Percentiles rank a stretch among this genome's conserved stretches.
These are phyloP conservation scores for Vaccinium macrocarpon DNA, from an alignment of 148 eudicot species.

Conservation along the genomic window DNA sequence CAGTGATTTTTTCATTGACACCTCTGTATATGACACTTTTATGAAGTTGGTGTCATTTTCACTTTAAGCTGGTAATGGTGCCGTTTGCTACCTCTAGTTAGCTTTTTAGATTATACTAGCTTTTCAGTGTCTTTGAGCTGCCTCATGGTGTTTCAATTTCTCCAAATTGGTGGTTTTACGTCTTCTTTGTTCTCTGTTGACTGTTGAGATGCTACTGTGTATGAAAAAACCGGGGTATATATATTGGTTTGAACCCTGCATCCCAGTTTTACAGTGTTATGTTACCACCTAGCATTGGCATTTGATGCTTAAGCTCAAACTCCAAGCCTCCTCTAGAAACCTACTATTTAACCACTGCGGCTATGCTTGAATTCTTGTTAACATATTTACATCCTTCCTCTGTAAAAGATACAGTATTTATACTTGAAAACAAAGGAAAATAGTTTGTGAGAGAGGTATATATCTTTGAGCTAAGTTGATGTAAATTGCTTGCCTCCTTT, in stretches of 20 bases:
- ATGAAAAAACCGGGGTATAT: not conserved
- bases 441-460: not conserved
- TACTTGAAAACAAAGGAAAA: not conserved
- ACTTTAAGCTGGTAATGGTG: not conserved
- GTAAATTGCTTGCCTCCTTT: not conserved
- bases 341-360: not conserved
- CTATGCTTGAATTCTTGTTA: not conserved
- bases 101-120: too few species aligned
- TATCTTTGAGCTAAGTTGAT: not conserved
- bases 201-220: not conserved
- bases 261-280: not conserved
- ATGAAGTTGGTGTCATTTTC: not conserved
- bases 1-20: not conserved
- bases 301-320: not conserved
- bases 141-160: not conserved
- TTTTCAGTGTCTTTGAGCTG: not conserved
- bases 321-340: not conserved
- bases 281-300: not conserved
- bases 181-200: not conserved
- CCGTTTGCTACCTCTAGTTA: too few species aligned
- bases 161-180: not conserved
- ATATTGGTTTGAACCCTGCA: not conserved
- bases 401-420: not conserved
- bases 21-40: not conserved
- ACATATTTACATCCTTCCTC: not conserved